Conservation (phyloP, 2,329 filamentous ascomycete genomes). For the Ophiostoma triangulosporum region DNA sequence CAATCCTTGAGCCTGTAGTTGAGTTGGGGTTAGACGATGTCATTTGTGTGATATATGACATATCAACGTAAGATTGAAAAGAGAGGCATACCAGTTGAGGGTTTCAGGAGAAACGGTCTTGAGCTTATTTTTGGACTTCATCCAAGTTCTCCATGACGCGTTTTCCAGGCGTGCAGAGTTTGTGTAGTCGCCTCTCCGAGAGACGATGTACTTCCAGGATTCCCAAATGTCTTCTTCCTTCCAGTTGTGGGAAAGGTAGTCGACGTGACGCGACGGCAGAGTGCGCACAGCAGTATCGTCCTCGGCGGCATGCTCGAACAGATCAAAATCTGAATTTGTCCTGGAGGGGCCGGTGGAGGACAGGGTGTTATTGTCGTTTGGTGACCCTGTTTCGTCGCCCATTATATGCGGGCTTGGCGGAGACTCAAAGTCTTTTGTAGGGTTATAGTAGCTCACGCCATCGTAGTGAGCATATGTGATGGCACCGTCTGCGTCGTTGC, state of each 20-base stretch:
- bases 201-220: constrained; percentile 87
- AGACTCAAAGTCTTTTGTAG: constrained; percentile 34
- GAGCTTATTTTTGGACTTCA: constrained; percentile 77
- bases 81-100: constrained; percentile 66
- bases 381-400: constrained; percentile 37
- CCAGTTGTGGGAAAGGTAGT: constrained; percentile 90
- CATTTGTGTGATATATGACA: not conserved
- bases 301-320: constrained; percentile 45
- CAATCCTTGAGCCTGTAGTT: constrained; percentile 75
- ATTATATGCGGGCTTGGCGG: constrained; percentile 33
- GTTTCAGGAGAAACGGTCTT: constrained; percentile 82
- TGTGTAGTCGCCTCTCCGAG: constrained; percentile 62
- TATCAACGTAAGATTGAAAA: not conserved
- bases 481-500: constrained; percentile 6
- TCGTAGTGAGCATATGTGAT: constrained; percentile 27
- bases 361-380: constrained; percentile 37
- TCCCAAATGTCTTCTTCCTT: constrained; percentile 94
- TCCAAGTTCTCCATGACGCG: constrained; percentile 94
- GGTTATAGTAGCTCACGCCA: constrained; percentile 30
- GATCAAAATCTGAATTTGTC: constrained; percentile 39
- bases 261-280: constrained; percentile 77
- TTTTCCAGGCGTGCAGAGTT: constrained; percentile 81
- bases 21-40: constrained; percentile 17
- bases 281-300: constrained; percentile 66
- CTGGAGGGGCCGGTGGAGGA: constrained; percentile 40